These are phyloP conservation scores for Postia placenta DNA, from an alignment of 768 basidiomycete genomes.

Conservation along the genomic window DNA sequence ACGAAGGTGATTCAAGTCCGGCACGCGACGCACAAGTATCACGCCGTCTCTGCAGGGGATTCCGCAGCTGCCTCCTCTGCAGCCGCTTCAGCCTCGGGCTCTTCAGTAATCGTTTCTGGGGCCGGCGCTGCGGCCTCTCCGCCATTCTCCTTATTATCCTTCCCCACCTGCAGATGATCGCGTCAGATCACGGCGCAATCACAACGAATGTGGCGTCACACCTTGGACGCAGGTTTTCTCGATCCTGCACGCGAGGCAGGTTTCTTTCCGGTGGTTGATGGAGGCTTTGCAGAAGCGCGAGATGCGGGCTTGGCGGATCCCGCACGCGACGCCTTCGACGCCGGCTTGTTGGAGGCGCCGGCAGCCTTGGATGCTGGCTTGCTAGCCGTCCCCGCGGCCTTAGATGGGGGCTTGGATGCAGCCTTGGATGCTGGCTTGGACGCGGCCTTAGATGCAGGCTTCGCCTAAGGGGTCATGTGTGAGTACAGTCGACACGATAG, in stretches of 20 bases:
- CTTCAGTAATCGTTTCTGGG: conserved; percentile 51
- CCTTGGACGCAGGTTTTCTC: conserved; percentile 64
- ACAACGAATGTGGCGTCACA: conserved; percentile 7
- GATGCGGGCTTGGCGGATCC: conserved; percentile 35
- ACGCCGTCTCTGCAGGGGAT: conserved; percentile 7
- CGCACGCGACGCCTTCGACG: conserved; percentile 24
- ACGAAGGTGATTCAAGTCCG: background rate
- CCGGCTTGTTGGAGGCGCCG: conserved; percentile 23
- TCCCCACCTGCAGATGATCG: conserved; percentile 24
- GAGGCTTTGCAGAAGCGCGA: conserved; percentile 31
- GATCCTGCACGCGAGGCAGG: conserved; percentile 54
- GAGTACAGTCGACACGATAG: background rate
- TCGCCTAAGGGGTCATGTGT: conserved; percentile 28
- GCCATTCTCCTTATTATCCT: conserved; percentile 26
- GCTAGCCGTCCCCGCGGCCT: conserved; percentile 18
- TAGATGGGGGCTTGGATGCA: conserved; percentile 25
- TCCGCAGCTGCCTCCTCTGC: conserved; percentile 18
- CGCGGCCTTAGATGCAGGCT: conserved; percentile 32
- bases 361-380: conserved; percentile 26
- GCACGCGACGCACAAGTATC: conserved; percentile 3
- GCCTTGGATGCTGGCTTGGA: conserved; percentile 30
- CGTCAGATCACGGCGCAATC: background rate
- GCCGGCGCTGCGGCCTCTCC: conserved; percentile 30
- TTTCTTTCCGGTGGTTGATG: conserved; percentile 37
- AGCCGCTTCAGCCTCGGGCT: conserved; percentile 31